These are phyloP conservation scores for Venturia aucupariae DNA, from an alignment of 2,329 filamentous ascomycete species.

Conservation along the genomic window DNA sequence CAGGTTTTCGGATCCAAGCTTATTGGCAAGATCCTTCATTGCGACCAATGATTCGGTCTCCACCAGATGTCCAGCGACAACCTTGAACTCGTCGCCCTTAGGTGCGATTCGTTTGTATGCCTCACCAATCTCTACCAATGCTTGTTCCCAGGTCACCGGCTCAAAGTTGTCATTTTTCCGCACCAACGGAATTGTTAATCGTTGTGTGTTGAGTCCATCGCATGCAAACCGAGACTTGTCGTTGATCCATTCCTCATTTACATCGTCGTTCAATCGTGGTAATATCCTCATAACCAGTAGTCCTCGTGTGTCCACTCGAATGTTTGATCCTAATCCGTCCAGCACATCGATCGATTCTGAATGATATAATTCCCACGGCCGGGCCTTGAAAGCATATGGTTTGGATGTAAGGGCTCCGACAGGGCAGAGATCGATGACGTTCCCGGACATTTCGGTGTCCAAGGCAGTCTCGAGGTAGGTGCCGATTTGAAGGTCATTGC, in stretches of 20 bases:
- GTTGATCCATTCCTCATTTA: conserved; percentile 99
- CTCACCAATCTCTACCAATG: conserved; percentile 73
- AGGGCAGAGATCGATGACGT: conserved; percentile 96
- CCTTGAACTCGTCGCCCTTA: conserved; percentile 92
- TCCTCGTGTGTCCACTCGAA: conserved; percentile 85
- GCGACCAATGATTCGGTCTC: conserved; percentile 92
- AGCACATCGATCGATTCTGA: conserved; percentile 93
- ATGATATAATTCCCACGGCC: conserved; percentile 95
- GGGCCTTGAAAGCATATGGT: conserved; percentile 92
- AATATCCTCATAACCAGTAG: conserved; percentile 93
- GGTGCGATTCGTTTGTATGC: conserved; percentile 73
- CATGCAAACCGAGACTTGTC: conserved; percentile 96
- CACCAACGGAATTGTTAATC: conserved; percentile 84
- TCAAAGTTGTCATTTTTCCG: conserved; percentile 84
- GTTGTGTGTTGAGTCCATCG: conserved; percentile 92
- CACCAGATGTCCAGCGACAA: conserved; percentile 78
- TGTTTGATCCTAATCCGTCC: conserved; percentile 86
- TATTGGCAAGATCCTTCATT: conserved; percentile 95
- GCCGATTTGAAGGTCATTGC: conserved; percentile 95
- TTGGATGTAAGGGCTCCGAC: conserved; percentile 95
- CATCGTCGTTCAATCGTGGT: conserved; percentile 88
- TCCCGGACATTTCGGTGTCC: conserved; percentile 89
- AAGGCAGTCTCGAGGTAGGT: conserved; percentile 94
- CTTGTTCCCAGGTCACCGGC: conserved; percentile 92
- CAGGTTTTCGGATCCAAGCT: conserved; percentile 90